Conservation (phyloP, 768 basidiomycete species). For the Trametes villosa region DNA sequence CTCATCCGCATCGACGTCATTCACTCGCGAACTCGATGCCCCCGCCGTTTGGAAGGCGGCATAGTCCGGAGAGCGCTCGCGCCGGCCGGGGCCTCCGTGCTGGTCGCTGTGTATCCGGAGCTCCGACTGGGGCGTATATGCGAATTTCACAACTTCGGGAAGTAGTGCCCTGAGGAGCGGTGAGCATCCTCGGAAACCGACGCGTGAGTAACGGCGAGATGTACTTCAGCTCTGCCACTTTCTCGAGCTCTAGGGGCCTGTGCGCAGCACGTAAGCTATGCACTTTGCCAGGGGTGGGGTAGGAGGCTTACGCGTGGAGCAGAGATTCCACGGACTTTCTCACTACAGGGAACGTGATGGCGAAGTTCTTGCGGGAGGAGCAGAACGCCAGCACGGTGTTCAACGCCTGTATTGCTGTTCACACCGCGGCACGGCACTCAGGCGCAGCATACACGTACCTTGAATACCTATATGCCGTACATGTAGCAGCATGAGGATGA, state of each 20-base stretch:
- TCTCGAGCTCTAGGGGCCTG: slow-evolving; percentile 78
- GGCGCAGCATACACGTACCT: slow-evolving; percentile 36
- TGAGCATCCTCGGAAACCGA: neutral
- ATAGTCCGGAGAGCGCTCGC: slow-evolving; percentile 49
- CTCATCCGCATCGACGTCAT: slow-evolving; percentile 42
- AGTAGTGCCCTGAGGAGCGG: slow-evolving; percentile 64
- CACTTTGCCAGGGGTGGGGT: too few relatives aligned
- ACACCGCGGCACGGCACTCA: neutral
- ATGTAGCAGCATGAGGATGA: neutral
- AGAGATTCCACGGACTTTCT: slow-evolving; percentile 81
- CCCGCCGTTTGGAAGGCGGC: slow-evolving; percentile 25
- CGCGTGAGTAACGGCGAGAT: slow-evolving; percentile 4
- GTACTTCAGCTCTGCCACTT: slow-evolving; percentile 86
- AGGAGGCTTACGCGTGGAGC: slow-evolving; percentile 74
- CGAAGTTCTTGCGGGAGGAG: slow-evolving; percentile 78
- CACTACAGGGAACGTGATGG: slow-evolving; percentile 77
- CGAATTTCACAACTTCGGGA: slow-evolving; percentile 80
- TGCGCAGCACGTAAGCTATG: neutral
- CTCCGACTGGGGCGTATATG: slow-evolving; percentile 72
- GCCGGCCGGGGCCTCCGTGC: slow-evolving; percentile 28
- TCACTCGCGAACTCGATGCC: slow-evolving; percentile 32
- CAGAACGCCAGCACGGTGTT: slow-evolving; percentile 91
- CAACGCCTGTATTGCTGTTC: slow-evolving; percentile 57
- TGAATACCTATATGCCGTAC: slow-evolving; percentile 46
- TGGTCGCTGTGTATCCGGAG: slow-evolving; percentile 54